Percentiles rank a stretch among this genome's conserved stretches.
phyloP scores from a whole-genome alignment of 306 rosid genomes.

The Vigna hirtella region DNA sequence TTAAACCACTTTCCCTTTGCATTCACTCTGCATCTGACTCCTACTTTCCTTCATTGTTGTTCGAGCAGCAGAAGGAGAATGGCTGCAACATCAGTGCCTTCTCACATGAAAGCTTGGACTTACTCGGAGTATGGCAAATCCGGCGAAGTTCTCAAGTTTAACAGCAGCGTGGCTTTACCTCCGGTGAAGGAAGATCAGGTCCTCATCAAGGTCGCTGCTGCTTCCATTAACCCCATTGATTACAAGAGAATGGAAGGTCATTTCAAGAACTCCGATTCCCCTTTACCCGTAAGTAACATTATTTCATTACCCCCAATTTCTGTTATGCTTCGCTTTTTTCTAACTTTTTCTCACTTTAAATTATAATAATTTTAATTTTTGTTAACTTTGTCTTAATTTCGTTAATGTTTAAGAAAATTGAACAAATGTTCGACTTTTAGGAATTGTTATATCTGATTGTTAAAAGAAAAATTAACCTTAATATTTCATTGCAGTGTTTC shows the following conservation, averaged over 20 bases:
- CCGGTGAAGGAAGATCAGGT: conserved; percentile 56
- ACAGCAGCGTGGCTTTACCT: conserved; percentile 53
- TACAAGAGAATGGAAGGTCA: conserved; percentile 54
- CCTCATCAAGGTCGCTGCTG: conserved; percentile 72
- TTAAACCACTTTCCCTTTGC: background rate
- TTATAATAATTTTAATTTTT: too few species aligned
- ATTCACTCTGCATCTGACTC: background rate
- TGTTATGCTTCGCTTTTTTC: background rate
- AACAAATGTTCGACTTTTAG: too few species aligned
- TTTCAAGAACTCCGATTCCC: conserved; percentile 44
- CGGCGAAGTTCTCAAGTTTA: conserved; percentile 60
- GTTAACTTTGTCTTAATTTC: too few species aligned
- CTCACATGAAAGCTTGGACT: conserved; percentile 63
- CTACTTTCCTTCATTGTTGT: too few species aligned
- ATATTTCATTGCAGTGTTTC: too few species aligned
- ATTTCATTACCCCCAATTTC: background rate
- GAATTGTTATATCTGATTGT: too few species aligned
- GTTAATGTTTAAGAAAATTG: too few species aligned
- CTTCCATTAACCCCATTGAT: conserved; percentile 69
- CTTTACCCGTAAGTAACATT: conserved; percentile 50
- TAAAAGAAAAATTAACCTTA: too few species aligned
- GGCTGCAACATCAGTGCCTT: conserved; percentile 52
- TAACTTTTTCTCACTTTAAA: background rate
- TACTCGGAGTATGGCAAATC: conserved; percentile 62
- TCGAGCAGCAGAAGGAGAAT: background rate